Base-by-base conservation (phyloP, 2,329 filamentous ascomycete genomes). In the Aureobasidium sp. region DNA sequence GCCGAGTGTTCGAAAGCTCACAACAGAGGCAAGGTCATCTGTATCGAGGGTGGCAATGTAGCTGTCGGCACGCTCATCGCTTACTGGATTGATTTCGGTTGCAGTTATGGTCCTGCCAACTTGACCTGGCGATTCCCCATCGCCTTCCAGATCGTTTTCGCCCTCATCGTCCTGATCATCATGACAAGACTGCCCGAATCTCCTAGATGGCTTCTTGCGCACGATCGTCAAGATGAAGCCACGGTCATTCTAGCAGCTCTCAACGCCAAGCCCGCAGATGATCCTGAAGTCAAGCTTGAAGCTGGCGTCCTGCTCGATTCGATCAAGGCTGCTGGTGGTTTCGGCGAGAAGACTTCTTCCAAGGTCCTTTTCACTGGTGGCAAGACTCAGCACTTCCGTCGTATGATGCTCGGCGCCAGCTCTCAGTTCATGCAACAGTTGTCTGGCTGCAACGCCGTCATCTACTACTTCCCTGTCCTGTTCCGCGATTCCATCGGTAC, bases 271-370 rank as follows among this genome's bases (percentile, higher is more conserved):
- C 62, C 52, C 5, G 20, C 20, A 5, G 62, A 66, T 29, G 61
- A 63, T 27, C 29, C 62, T 0, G 62, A 62, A 2, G 63, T 69
- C 34, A 53, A 52, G 76, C 67, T 80, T 10, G 83, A 89, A 72
- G 80, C 82, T 67, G 82, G 86, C 59, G 84, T 88, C 0, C 86
- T 89, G n/a, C 74, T 84, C n/a, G 87, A 91, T 68, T 73, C 72
- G 61, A 76, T 78, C 62, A 71, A 71, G 13, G 74, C 73, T 5
- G 74, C 75, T 20, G 75, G 76, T 34, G 74, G 74, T 68, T 69
- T 73, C 39, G 73, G 74, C 12, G 74, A 76, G 42, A 72, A 71
- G 64, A 76, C 1, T 74, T 81, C 70, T 82, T 79, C 66, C 12
- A 37, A 37, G 34, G 79, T 82, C 0, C 76, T 87, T 1, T 79